Percentiles rank a stretch among this genome's conserved stretches.
phyloP scores from a whole-genome alignment of 2,329 filamentous ascomycete species.

The Ascochyta viciae-villosae region DNA sequence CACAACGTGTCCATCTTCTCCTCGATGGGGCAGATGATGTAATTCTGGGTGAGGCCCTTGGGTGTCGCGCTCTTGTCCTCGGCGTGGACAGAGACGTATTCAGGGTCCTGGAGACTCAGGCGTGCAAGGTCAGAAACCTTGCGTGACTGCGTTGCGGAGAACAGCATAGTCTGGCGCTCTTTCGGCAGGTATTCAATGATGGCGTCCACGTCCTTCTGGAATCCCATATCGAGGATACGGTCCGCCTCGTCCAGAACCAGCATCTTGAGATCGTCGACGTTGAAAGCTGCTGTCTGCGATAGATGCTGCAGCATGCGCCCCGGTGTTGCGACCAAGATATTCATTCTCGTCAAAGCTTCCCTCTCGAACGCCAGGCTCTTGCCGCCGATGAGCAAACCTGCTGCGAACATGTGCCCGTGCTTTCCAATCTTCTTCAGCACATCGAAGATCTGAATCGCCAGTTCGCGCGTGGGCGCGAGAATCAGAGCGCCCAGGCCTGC shows the following conservation, averaged over 20 bases:
- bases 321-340: conserved; percentile 94
- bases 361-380: conserved; percentile 89
- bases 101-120: conserved; percentile 85
- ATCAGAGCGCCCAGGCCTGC: conserved; percentile 87
- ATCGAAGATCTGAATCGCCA: conserved; percentile 96
- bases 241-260: conserved; percentile 95
- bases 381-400: conserved; percentile 91
- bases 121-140: conserved; percentile 91
- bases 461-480: conserved; percentile 90
- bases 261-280: conserved; percentile 89
- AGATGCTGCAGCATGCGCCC: conserved; percentile 95
- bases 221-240: conserved; percentile 97
- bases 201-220: conserved; percentile 87
- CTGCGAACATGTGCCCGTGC: conserved; percentile 84
- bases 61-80: conserved; percentile 81
- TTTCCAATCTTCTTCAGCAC: conserved; percentile 89
- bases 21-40: conserved; percentile 81
- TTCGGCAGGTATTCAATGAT: conserved; percentile 90
- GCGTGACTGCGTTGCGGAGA: conserved; percentile 95
- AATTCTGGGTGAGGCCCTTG: conserved; percentile 85
- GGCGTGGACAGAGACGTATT: conserved; percentile 95
- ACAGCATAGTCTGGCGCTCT: conserved; percentile 87
- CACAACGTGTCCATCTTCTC: conserved; percentile 93
- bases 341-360: conserved; percentile 87
- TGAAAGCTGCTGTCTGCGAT: conserved; percentile 89